Conservation (phyloP, 2,329 filamentous ascomycete genomes). For the Penicillium expansum region DNA sequence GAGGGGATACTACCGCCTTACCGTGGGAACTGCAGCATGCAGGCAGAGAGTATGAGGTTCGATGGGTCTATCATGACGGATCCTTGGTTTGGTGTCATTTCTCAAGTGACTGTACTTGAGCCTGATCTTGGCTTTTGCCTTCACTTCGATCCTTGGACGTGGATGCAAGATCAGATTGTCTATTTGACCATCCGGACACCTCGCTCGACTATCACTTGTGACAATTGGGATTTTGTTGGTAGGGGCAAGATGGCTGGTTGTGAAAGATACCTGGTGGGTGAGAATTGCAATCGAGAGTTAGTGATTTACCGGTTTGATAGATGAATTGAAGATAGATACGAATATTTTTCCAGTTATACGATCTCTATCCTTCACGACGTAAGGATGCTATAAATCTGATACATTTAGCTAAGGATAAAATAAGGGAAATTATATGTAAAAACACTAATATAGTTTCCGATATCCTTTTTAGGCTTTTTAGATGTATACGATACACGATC, state of each 20-base stretch:
- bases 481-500: too few relatives aligned
- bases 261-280: slow-evolving; percentile 61
- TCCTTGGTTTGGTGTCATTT: slow-evolving; percentile 39
- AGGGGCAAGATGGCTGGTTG: slow-evolving; percentile 58
- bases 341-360: not conserved
- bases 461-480: too few relatives aligned
- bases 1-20: slow-evolving; percentile 48
- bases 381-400: not conserved
- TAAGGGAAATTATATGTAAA: not conserved
- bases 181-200: slow-evolving; percentile 33
- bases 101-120: slow-evolving; percentile 34
- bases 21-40: slow-evolving; percentile 41
- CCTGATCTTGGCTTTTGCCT: slow-evolving; percentile 38
- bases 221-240: slow-evolving; percentile 51
- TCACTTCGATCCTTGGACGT: slow-evolving; percentile 30
- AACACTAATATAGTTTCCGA: too few relatives aligned
- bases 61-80: slow-evolving; percentile 3
- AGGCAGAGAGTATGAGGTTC: slow-evolving; percentile 26
- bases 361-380: not conserved
- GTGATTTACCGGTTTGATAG: slow-evolving; percentile 54
- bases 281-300: slow-evolving; percentile 52
- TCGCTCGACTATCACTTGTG: slow-evolving; percentile 19
- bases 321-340: slow-evolving; percentile 10
- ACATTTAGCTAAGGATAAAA: not conserved
- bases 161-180: slow-evolving; percentile 18